Base-by-base conservation (phyloP, 176 grass and related monocot genomes). In the Cymbopogon citratus region DNA sequence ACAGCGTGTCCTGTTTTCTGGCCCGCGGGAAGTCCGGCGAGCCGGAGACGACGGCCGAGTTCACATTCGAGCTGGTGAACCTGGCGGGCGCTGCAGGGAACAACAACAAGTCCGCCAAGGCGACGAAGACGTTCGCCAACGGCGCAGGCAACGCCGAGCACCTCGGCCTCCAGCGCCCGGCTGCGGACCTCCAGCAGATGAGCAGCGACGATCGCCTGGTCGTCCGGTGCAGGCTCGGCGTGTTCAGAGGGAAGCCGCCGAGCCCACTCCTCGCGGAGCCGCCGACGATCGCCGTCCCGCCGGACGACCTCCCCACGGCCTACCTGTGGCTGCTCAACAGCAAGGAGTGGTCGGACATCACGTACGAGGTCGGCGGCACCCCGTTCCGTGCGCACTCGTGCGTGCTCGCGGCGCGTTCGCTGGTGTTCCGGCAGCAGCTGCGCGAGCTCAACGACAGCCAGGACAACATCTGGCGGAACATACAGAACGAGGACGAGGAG, bases 1-100 rank as follows among this genome's bases (percentile, higher is more conserved):
- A 16, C 65, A 18, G 4, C 19, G 31, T 69, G 7, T 38, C 65
- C 65, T 26, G 54, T 4, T 69, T 39, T 6, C 78, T 80, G 29
- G 78, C 78, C 29, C 64, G 65, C 8, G 78, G 33, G 13, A 57
- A 27, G 46, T 68, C 65, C 29, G 64, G 5, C 64, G 46, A 69
- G 13, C 31, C 46, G 46, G 78, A 51, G 44, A 40, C 65, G 4
- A 69, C 78, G 31, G 65, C 78, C 65, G 78, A 80, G 48, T 80
- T 80, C 78, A 52, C 29, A 13, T 69, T 80, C 78, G 46, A 69
- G 46, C 19, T 80, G 65, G 18, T 13, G 5, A 5, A 19, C 34
- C 3, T 36, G 0, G 1, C 15, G 24, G 36, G 3, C 0, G 1
- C 6, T 13, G 9, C 10, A 14, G 0, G 19, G 11, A 70, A 6